Base-by-base conservation (phyloP, 129 eudicot genomes). In the Silybum marianum region DNA sequence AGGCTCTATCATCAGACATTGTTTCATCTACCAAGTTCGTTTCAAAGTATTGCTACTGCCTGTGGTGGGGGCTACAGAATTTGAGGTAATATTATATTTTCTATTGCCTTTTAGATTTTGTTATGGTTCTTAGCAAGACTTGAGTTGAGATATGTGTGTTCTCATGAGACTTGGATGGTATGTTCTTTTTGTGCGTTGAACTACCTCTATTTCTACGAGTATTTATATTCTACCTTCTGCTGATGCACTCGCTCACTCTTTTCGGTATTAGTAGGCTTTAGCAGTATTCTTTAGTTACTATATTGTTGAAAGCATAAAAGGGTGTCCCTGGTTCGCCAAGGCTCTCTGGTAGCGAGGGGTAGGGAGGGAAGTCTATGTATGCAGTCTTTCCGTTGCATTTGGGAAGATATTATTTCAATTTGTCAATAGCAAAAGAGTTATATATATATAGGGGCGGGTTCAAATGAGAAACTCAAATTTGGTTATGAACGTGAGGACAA, bases 61-160 rank as follows among this genome's bases (percentile, higher is more conserved):
- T 96, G 44, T 96, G 99, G 99, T 96, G 98, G 97, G 99, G 99
- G 22, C 90, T 96, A 77, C 99, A 96, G 83, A 93, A 96, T 82
- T 76, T 96, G 88, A 95, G 98, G 98, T 96, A 73, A 71, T 18
- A 12, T 21, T 2, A 78, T 80, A 23, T 46, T 3, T 65, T 71
- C 75, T 21, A 70, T 67, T 42, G 19, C 28, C 42, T 25, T 40
- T 19, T 18, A 18, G 66, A 6, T 58, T 58, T 54, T 21, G 4
- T 28, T 51, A n/a, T 74, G 68, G 40, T 23, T 54, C 36, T 32
- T 34, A 32, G 16, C 22, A 51, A 19, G 63, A 51, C 63, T 51
- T 51, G 22, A 51, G 63, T 51, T 51, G 63, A 51, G 63, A 51
- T 51, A 18, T 18, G 22, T 51, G 22, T 16, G 22, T 51, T 51